Evolutionary conservation across 768 basidiomycete species (phyloP), one percentile per base, ranked within the genome.

Genomic region (Lactifluus hygrophoroides): DNA sequence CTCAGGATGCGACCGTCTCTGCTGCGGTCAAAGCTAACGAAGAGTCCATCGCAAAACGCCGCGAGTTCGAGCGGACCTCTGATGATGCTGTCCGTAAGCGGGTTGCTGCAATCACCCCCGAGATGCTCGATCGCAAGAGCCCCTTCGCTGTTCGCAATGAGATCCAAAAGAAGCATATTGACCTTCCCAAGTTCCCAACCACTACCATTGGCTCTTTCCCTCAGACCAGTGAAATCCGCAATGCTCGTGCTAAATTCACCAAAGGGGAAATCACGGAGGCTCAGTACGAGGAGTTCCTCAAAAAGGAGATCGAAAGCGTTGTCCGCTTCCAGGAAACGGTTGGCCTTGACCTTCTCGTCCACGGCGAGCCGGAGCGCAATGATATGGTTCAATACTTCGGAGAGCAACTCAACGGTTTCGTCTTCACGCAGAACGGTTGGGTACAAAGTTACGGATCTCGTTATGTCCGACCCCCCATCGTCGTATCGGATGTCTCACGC

Each of bases 331-430:
- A 99, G 75, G 95, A 98, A 80, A 85, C 83, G 74, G 82, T 94
- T 65, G 95, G 90, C 65, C 85, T 99, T 66, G 96, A 99, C 75
- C 82, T 99, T 58, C 82, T 98, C 67, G 96, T 99, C 61, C 96
- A 99, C 74, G 96, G 96, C 69, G 96, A 99, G 75, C 90, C 95
- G 54, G 95, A 99, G 79, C 85, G 95, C 68, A 97, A 97, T 73
- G 95, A 97, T 81, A 98, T 98, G 95, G 94, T 96, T 63, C 94
- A 98, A 77, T 99, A 99, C 84, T 99, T 98, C 66, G 96, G 96
- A 65, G 96, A 99, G 75, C 89, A 85, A 70, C 80, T 99, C 63
- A 76, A 82, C 51, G 96, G 96, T 65, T 97, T 99, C 70, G 90
- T 90, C 73, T 99, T 99, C 78, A 98, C 96, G 62, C 91, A 95